These are phyloP conservation scores for Cyberlindnera lachancei DNA, from an alignment of 805 yeast species.

Conservation along the genomic window DNA sequence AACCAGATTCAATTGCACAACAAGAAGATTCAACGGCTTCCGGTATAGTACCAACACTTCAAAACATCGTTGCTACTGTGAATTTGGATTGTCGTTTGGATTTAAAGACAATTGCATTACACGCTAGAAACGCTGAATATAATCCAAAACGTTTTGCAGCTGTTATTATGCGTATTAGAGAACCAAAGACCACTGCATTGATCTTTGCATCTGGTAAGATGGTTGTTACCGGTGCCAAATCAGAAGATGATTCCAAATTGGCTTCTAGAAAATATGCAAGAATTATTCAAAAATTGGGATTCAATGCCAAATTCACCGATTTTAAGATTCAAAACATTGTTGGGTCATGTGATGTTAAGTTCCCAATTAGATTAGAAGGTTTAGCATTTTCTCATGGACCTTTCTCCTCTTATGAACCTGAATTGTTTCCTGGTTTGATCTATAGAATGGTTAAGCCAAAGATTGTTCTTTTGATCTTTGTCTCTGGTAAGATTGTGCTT, in stretches of 20 bases:
- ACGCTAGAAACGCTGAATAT: slow-evolving; percentile 98
- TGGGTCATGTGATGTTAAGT: slow-evolving; percentile 97
- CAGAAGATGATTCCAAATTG: slow-evolving; percentile 96
- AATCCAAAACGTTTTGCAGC: slow-evolving; percentile 99
- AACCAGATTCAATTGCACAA: slow-evolving; percentile 5
- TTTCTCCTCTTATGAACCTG: slow-evolving; percentile 98
- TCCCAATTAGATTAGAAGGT: slow-evolving; percentile 95
- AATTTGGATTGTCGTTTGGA: slow-evolving; percentile 94
- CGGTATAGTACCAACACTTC: slow-evolving; percentile 90
- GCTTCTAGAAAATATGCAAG: slow-evolving; percentile 98
- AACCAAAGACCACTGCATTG: slow-evolving; percentile 96
- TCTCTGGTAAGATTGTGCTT: slow-evolving; percentile 92
- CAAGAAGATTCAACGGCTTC: slow-evolving; percentile 57
- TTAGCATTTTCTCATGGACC: slow-evolving; percentile 97
- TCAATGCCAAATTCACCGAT: slow-evolving; percentile 95
- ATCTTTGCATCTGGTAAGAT: slow-evolving; percentile 98
- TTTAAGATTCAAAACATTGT: slow-evolving; percentile 97
- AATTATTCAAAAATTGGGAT: slow-evolving; percentile 95
- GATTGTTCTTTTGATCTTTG: slow-evolving; percentile 91
- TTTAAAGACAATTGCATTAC: slow-evolving; percentile 93
- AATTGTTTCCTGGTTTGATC: slow-evolving; percentile 94
- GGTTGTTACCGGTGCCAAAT: slow-evolving; percentile 99
- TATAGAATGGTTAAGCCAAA: slow-evolving; percentile 99
- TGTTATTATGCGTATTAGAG: slow-evolving; percentile 98
- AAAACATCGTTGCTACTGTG: slow-evolving; percentile 96